Percentiles rank a stretch among this genome's conserved stretches.
These are phyloP conservation scores for Ensete ventricosum DNA, from an alignment of 176 grass and related monocot genomes.

Conservation along the genomic window DNA sequence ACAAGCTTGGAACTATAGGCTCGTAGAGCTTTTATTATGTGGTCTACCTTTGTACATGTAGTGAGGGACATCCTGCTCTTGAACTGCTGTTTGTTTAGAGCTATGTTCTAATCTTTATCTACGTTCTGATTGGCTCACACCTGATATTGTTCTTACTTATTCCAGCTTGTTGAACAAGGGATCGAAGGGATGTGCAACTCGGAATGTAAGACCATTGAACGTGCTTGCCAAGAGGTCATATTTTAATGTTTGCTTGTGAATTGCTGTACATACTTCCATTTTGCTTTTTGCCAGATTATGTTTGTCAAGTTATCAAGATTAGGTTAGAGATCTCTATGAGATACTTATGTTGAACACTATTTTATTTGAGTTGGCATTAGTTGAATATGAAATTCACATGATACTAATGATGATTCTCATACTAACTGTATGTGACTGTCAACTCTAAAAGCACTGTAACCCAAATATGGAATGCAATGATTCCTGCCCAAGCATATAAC, in stretches of 20 bases:
- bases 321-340: not conserved
- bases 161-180: slow-evolving; percentile 86
- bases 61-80: not conserved
- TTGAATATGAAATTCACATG: not conserved
- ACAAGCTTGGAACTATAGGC: not conserved
- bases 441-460: not conserved
- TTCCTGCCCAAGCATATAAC: too few relatives aligned
- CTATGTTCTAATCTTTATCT: not conserved
- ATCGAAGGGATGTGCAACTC: slow-evolving; percentile 86
- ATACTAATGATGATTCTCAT: not conserved
- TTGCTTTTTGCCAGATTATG: not conserved
- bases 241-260: not conserved
- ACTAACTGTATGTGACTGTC: not conserved
- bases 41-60: too few relatives aligned
- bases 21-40: not conserved
- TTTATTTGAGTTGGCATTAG: not conserved
- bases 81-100: not conserved
- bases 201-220: slow-evolving; percentile 89
- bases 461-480: too few relatives aligned
- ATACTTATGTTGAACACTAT: not conserved
- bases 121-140: not conserved
- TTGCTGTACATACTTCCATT: not conserved
- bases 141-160: slow-evolving; percentile 39
- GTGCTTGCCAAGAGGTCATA: slow-evolving; percentile 84
- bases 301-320: not conserved